Percentiles rank a stretch among this genome's conserved stretches.
phyloP scores from a whole-genome alignment of 2,329 filamentous ascomycete genomes.

The Paecilomyces niveus region DNA sequence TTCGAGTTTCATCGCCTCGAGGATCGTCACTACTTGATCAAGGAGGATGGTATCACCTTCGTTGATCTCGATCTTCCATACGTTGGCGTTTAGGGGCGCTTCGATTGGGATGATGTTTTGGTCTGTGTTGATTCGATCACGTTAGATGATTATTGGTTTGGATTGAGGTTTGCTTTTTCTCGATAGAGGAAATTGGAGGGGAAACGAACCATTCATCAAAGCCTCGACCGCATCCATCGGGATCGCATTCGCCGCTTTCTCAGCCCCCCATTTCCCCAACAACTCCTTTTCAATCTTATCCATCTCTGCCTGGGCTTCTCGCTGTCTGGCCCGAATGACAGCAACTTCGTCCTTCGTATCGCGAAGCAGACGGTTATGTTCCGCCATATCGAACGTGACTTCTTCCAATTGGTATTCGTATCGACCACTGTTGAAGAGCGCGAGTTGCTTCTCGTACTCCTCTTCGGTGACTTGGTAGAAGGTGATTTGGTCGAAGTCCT shows the following conservation, averaged over 20 bases:
- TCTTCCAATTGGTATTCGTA: conserved; percentile 48
- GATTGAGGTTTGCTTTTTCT: background rate
- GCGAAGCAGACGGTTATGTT: conserved; percentile 45
- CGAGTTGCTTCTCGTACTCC: conserved; percentile 45
- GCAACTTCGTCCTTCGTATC: conserved; percentile 43
- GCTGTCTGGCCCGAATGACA: conserved; percentile 40
- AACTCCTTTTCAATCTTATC: conserved; percentile 28
- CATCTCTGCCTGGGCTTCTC: conserved; percentile 41
- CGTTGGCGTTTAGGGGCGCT: conserved; percentile 43
- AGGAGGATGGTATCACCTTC: conserved; percentile 36
- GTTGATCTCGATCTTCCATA: conserved; percentile 46
- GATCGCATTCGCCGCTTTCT: conserved; percentile 43
- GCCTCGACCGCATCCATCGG: conserved; percentile 44
- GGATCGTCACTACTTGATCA: conserved; percentile 39
- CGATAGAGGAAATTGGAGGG: background rate
- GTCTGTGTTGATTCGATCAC: conserved; percentile 15
- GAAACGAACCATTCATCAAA: conserved; percentile 38
- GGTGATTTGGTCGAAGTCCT: conserved; percentile 51
- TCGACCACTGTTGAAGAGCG: conserved; percentile 42
- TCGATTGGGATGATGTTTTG: conserved; percentile 31
- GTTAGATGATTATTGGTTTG: background rate
- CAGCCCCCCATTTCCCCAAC: conserved; percentile 29
- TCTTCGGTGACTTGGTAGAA: conserved; percentile 48
- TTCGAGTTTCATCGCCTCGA: conserved; percentile 55
- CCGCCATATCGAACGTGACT: conserved; percentile 48